phyloP scores from a whole-genome alignment of 208 protist genomes.

The Histomonas meleagridis region DNA sequence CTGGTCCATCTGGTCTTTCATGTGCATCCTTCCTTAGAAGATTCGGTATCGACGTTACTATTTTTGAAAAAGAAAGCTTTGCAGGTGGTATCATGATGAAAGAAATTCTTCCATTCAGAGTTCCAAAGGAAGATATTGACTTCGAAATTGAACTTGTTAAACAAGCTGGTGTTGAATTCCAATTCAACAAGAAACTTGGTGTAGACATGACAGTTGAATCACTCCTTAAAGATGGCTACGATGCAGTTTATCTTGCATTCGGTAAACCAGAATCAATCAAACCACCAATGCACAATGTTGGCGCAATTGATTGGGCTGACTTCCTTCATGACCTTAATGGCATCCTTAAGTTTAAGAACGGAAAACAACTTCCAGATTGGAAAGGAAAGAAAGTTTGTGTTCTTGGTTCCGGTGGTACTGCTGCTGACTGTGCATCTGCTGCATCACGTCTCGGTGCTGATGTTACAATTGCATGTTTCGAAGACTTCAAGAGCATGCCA shows the following conservation, averaged over 20 bases:
- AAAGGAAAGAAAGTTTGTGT: constrained; percentile 64
- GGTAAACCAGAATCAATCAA: constrained; percentile 53
- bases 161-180: constrained; percentile 64
- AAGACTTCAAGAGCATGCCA: constrained; percentile 63
- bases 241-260: constrained; percentile 66
- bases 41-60: constrained; percentile 68
- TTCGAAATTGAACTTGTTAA: constrained; percentile 64
- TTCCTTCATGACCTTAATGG: constrained; percentile 58
- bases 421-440: constrained; percentile 66
- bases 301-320: constrained; percentile 62
- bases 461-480: constrained; percentile 62
- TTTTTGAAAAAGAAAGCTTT: constrained; percentile 65
- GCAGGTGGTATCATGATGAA: constrained; percentile 57
- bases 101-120: constrained; percentile 68
- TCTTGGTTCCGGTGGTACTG: constrained; percentile 71
- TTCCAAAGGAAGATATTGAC: constrained; percentile 63
- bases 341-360: constrained; percentile 57
- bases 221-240: constrained; percentile 60
- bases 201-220: constrained; percentile 59
- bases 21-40: constrained; percentile 66
- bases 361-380: constrained; percentile 52
- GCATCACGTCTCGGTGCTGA: constrained; percentile 61
- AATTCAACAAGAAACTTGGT: constrained; percentile 47
- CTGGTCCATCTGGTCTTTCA: constrained; percentile 64
- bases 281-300: constrained; percentile 42